Evolutionary conservation across 352 stramenopile genomes (phyloP).

Genomic region (Globisporangium paddicum): DNA sequence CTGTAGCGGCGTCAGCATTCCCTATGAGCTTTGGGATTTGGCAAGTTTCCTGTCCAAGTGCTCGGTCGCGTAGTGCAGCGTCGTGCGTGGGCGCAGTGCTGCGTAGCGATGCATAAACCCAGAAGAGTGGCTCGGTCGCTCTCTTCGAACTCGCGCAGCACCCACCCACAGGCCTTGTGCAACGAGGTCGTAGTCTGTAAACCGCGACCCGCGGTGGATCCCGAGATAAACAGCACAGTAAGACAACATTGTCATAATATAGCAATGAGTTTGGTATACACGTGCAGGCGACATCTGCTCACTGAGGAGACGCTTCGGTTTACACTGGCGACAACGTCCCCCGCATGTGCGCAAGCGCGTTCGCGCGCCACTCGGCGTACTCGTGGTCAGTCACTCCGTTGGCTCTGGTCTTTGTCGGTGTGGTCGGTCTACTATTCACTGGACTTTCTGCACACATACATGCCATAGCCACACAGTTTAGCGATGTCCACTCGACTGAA

Average conservation of each 20-base stretch:
- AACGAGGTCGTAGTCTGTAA: slow-evolving; percentile 18
- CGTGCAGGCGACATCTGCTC: too few relatives aligned
- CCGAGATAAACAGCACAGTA: too few relatives aligned
- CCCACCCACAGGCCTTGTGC: slow-evolving; percentile 19
- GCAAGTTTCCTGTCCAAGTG: slow-evolving; percentile 10
- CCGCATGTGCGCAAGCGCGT: slow-evolving; percentile 10
- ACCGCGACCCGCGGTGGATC: too few relatives aligned
- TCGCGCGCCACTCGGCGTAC: slow-evolving; percentile 6
- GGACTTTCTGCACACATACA: background rate
- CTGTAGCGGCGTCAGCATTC: background rate
- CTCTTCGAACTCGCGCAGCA: slow-evolving; percentile 14
- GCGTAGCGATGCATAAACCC: slow-evolving; percentile 13
- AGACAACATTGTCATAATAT: too few relatives aligned
- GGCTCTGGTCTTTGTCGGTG: background rate
- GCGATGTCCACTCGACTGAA: background rate
- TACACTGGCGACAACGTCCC: background rate
- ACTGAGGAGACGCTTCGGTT: background rate
- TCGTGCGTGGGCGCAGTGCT: slow-evolving; percentile 8
- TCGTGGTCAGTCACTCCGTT: background rate
- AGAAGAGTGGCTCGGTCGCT: slow-evolving; percentile 1
- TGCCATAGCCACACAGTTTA: background rate
- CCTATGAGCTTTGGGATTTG: slow-evolving; percentile 6
- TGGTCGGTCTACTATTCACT: background rate
- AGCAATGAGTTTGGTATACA: too few relatives aligned
- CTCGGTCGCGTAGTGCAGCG: slow-evolving; percentile 21